Percentiles rank a stretch among this genome's conserved stretches.
These are phyloP conservation scores for Ensete glaucum DNA, from an alignment of 176 grass and related monocot species.

Conservation along the genomic window DNA sequence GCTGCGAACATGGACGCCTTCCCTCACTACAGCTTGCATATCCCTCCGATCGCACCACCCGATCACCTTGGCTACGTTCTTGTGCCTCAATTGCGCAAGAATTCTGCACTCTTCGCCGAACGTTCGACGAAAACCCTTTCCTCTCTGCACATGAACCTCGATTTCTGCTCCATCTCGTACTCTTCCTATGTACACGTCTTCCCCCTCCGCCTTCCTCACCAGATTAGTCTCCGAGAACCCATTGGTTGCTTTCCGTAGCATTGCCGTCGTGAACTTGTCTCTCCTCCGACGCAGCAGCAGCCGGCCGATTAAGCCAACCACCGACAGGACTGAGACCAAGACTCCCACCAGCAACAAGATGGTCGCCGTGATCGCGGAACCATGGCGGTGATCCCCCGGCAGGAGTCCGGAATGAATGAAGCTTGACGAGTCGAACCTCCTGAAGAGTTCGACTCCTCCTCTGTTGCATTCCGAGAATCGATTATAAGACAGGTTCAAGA, in stretches of 20 bases:
- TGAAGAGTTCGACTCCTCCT: neutral
- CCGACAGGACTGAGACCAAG: neutral
- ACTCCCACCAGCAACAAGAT: conserved; percentile 3
- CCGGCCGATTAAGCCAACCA: neutral
- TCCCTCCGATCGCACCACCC: conserved; percentile 8
- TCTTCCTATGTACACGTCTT: neutral
- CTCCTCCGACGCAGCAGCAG: neutral
- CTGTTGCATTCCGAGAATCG: neutral
- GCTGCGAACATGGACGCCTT: neutral
- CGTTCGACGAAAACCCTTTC: neutral
- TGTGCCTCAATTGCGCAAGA: conserved; percentile 12
- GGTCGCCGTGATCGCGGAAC: neutral
- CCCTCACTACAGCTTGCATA: neutral
- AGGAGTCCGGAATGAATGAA: conserved; percentile 8
- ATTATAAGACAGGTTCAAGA: conserved; percentile 9
- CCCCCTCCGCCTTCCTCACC: neutral
- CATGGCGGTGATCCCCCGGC: neutral
- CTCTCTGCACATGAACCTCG: neutral
- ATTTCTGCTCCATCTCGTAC: neutral
- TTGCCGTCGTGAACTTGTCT: neutral
- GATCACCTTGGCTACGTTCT: conserved; percentile 16
- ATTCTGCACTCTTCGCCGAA: conserved; percentile 3
- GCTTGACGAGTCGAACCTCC: conserved; percentile 7
- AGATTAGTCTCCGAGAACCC: conserved; percentile 5
- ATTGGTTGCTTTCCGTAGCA: neutral